Conservation (phyloP, 2,329 filamentous ascomycete species). For the Penicillium palitans region DNA sequence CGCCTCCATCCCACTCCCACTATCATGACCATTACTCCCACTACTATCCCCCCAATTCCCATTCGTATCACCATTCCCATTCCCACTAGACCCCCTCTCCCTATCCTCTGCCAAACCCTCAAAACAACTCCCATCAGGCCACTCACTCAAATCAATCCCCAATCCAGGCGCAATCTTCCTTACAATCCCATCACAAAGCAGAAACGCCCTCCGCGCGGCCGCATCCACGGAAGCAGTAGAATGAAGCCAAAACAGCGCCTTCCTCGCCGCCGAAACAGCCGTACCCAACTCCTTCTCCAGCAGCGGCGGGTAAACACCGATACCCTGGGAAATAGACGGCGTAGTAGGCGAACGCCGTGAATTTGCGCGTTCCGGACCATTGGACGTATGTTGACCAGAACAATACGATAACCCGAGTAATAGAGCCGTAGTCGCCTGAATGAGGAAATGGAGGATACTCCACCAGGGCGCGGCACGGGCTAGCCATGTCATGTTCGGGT, state of each 20-base stretch:
- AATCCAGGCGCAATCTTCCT: conserved; percentile 33
- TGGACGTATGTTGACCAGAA: background rate
- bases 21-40: background rate
- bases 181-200: conserved; percentile 36
- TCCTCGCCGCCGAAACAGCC: conserved; percentile 34
- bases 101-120: background rate
- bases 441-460: conserved; percentile 45
- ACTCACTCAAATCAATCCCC: conserved; percentile 32
- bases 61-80: background rate
- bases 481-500: conserved; percentile 37
- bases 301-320: conserved; percentile 13
- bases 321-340: background rate
- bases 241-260: conserved; percentile 43
- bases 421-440: conserved; percentile 45
- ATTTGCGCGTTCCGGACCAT: background rate
- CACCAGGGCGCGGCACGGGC: conserved; percentile 43
- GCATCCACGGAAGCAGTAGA: conserved; percentile 32
- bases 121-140: conserved; percentile 26
- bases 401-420: conserved; percentile 40
- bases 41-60: background rate
- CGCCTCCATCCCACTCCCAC: conserved; percentile 10
- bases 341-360: background rate
- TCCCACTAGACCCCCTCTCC: background rate
- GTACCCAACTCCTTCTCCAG: conserved; percentile 25
- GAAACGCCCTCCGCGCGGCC: conserved; percentile 39